These are phyloP conservation scores for Mycena rosella DNA, from an alignment of 768 basidiomycete species.

Conservation along the genomic window DNA sequence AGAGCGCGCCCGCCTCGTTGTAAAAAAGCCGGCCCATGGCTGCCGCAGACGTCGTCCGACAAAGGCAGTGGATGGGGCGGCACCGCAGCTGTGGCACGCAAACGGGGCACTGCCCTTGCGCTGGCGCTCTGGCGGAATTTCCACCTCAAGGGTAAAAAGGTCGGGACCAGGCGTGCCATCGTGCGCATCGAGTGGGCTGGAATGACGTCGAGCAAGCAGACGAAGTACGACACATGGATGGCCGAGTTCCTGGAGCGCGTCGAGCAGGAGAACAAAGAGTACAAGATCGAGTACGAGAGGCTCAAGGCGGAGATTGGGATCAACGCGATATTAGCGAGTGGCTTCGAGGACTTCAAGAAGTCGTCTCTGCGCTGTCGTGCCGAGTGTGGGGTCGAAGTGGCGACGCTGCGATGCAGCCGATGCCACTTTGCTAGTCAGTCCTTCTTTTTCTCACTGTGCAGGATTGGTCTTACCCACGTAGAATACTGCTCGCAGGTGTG, in stretches of 20 bases:
- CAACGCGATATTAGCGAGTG: not conserved
- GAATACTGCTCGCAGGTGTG: not conserved
- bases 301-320: constrained; percentile 2
- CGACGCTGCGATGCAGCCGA: constrained; percentile 1
- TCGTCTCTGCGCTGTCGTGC: not conserved
- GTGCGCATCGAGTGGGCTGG: too few species aligned
- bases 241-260: not conserved
- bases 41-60: too few species aligned
- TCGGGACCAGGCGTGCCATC: too few species aligned
- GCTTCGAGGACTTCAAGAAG: constrained; percentile 2
- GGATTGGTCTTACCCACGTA: not conserved
- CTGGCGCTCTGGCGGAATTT: too few species aligned
- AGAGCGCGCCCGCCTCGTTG: too few species aligned
- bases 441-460: not conserved
- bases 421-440: constrained; percentile 6
- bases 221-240: too few species aligned
- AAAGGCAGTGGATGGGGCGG: too few species aligned
- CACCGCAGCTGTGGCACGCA: too few species aligned
- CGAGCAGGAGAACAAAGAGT: not conserved
- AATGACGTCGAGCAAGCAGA: too few species aligned
- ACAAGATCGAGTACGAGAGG: constrained; percentile 1
- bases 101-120: too few species aligned
- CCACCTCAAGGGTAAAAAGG: too few species aligned
- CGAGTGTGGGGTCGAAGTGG: constrained; percentile 4
- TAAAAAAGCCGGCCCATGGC: too few species aligned